phyloP scores from a whole-genome alignment of 495 filamentous ascomycete species.

The Neurospora terricola region DNA sequence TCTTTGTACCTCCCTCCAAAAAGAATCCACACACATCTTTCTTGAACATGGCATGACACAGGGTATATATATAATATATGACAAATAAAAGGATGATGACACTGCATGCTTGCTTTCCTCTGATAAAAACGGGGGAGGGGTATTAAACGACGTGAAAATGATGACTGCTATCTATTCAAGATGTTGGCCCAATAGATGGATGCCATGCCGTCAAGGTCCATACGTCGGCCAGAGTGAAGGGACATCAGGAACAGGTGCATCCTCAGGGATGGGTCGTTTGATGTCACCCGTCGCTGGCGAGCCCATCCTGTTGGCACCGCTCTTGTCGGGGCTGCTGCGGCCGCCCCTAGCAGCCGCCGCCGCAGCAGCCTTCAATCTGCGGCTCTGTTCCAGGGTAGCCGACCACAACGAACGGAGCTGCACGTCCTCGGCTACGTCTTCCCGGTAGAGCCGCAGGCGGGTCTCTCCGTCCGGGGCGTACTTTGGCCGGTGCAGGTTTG shows the following conservation, averaged over 20 bases:
- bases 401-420: conserved; percentile 49
- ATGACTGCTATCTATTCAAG: neutral
- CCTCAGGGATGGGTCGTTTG: neutral
- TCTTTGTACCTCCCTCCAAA: neutral
- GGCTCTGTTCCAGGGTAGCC: neutral
- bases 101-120: neutral
- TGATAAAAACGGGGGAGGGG: neutral
- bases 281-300: neutral
- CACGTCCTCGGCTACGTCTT: conserved; percentile 76
- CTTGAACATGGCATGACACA: neutral
- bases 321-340: neutral
- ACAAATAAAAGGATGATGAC: neutral
- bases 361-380: neutral
- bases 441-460: conserved; percentile 71
- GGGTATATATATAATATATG: neutral
- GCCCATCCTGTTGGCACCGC: neutral
- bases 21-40: neutral
- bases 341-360: neutral
- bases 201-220: neutral
- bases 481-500: conserved; percentile 53
- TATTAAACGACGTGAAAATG: neutral
- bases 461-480: conserved; percentile 71
- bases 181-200: neutral
- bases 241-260: neutral
- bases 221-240: neutral